These are phyloP conservation scores for Phytophthora parvispora DNA, from an alignment of 352 stramenopile species.

Conservation along the genomic window DNA sequence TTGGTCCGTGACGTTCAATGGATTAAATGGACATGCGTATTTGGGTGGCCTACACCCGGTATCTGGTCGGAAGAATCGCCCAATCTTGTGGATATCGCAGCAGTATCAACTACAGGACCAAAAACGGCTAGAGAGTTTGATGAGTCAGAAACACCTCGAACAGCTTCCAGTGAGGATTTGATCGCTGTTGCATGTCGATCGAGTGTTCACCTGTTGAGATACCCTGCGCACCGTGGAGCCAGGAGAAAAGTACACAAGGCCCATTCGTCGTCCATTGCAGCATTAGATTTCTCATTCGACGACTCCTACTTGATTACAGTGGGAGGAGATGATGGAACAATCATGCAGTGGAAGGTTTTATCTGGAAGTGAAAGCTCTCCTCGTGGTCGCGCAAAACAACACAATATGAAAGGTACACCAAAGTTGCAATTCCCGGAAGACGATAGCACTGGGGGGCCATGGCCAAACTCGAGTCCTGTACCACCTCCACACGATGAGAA, in stretches of 20 bases:
- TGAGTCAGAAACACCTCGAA: neutral
- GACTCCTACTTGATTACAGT: constrained; percentile 59
- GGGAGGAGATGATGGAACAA: constrained; percentile 63
- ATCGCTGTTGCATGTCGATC: constrained; percentile 59
- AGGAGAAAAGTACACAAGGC: constrained; percentile 57
- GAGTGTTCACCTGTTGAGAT: constrained; percentile 63
- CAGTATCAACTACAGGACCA: constrained; percentile 48
- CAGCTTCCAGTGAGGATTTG: constrained; percentile 43
- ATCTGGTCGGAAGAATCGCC: constrained; percentile 69
- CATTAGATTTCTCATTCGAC: constrained; percentile 61
- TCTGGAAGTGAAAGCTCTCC: neutral
- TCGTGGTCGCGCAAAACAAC: neutral
- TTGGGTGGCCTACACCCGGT: constrained; percentile 71
- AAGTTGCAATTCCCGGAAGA: neutral
- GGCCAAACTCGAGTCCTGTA: constrained; percentile 17
- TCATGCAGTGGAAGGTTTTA: constrained; percentile 65
- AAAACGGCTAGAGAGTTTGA: constrained; percentile 6
- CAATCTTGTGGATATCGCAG: constrained; percentile 61
- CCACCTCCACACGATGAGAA: constrained; percentile 20
- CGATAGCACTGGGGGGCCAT: constrained; percentile 2
- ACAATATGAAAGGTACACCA: neutral
- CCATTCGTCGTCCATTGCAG: constrained; percentile 58
- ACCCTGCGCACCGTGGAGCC: constrained; percentile 49
- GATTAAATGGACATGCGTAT: constrained; percentile 76
- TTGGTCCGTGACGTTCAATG: constrained; percentile 65